Base-by-base conservation (phyloP, 2,329 filamentous ascomycete species). In the Purpureocillium takamizusanense region DNA sequence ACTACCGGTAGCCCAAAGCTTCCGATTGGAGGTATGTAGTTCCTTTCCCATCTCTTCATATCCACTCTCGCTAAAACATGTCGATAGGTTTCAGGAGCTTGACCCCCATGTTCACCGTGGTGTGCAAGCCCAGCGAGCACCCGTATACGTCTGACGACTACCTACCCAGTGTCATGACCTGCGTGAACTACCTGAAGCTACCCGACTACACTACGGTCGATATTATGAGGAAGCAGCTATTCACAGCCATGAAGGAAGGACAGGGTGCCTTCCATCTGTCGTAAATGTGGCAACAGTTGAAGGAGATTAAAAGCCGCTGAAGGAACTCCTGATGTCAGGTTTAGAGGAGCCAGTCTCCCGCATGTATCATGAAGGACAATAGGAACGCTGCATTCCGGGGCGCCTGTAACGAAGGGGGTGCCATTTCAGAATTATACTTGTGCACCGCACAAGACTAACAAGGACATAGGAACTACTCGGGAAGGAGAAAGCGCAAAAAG, bases 151-250 rank as follows among this genome's bases (percentile, higher is more conserved):
- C 90, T 4, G 92, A 98, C 55, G 92, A 98, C 65, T 98, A 97
- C 54, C 74, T 98, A n/a, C 92, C 94, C 11, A 97, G 89, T 58
- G 94, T 98, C 59, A 98, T 98, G 94, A 98, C 94, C 10, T 98
- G 94, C 60, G 92, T 95, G 63, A 98, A 98, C 62, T 98, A 98
- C 59, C 78, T 98, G 53, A 98, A 98, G 65, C 74, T 98, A 55
- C 92, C 92, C 15, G 87, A 98, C 62, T 98, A 98, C 63, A 90
- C 81, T 48, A 79, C 69, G 49, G 66, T 94, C 45, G 76, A 86
- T 2, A 72, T 83, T 37, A 78, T 98, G 63, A 81, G 75, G 54
- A 76, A 83, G 57, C 86, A 86, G 59, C 71, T 98, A 38, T 79
- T 76, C 47, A 83, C 82, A 47, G 94, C 92, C 18, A 94, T 95